Evolutionary conservation across 2,329 filamentous ascomycete species (phyloP).

Genomic region (Diplodia sapinea): DNA sequence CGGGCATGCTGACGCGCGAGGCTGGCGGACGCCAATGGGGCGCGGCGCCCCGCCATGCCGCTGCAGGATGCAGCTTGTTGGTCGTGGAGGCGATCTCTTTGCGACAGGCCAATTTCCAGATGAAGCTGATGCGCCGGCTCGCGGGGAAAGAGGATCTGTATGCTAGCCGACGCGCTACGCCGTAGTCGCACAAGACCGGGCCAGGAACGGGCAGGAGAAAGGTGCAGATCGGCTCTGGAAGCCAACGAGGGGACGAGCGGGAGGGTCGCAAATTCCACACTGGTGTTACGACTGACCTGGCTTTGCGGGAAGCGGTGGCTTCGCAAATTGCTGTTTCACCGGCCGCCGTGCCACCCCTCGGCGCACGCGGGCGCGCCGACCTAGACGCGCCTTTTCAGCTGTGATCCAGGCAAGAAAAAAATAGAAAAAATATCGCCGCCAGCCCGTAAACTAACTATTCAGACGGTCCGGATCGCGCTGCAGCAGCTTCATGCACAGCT

Average conservation of each 20-base stretch:
- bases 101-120: conserved; percentile 29
- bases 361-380: conserved; percentile 22
- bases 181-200: conserved; percentile 28
- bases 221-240: conserved; percentile 28
- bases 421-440: conserved; percentile 20
- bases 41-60: conserved; percentile 20
- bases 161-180: conserved; percentile 27
- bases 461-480: conserved; percentile 27
- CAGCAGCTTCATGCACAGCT: conserved; percentile 24
- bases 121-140: conserved; percentile 26
- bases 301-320: conserved; percentile 24
- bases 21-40: conserved; percentile 19
- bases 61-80: conserved; percentile 25
- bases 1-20: conserved; percentile 11
- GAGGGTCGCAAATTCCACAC: conserved; percentile 19
- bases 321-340: conserved; percentile 30
- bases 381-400: conserved; percentile 27
- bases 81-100: conserved; percentile 27
- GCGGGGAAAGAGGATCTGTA: conserved; percentile 31
- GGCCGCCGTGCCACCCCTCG: conserved; percentile 26
- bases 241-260: conserved; percentile 17
- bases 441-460: conserved; percentile 22
- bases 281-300: conserved; percentile 25
- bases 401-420: conserved; percentile 19
- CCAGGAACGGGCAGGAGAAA: conserved; percentile 30